These are phyloP conservation scores for Coleophoma eucalyptorum DNA, from an alignment of 2,329 filamentous ascomycete species.

Conservation along the genomic window DNA sequence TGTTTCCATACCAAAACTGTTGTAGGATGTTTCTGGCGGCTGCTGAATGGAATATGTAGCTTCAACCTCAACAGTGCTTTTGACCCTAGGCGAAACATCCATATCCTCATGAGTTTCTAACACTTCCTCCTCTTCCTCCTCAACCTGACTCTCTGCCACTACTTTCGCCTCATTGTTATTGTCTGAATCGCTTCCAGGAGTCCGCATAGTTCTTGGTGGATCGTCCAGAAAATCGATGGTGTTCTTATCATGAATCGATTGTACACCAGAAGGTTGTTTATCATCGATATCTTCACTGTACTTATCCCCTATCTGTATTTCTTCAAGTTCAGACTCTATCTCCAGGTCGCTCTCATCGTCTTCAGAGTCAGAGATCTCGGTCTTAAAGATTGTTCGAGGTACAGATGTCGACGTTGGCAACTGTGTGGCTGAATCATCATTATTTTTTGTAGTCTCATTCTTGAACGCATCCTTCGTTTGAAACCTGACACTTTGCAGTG, in stretches of 20 bases:
- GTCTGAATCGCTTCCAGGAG: too few relatives aligned
- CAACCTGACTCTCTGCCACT: neutral
- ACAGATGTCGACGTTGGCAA: neutral
- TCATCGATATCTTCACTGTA: too few relatives aligned
- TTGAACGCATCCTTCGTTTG: slow-evolving; percentile 23
- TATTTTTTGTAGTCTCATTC: slow-evolving; percentile 2
- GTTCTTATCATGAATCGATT: too few relatives aligned
- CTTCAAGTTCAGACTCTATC: neutral
- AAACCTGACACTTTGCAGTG: slow-evolving; percentile 1
- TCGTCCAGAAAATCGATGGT: too few relatives aligned
- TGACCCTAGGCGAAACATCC: neutral
- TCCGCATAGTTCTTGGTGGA: too few relatives aligned
- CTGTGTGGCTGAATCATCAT: neutral
- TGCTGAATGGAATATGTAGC: neutral
- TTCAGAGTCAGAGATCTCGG: slow-evolving; percentile 24
- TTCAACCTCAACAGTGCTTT: neutral
- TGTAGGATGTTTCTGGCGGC: neutral
- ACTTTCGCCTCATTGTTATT: too few relatives aligned
- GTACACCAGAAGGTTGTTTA: too few relatives aligned
- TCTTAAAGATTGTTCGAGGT: slow-evolving; percentile 4
- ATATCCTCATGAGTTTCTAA: too few relatives aligned
- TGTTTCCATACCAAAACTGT: slow-evolving; percentile 1
- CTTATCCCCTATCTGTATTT: neutral
- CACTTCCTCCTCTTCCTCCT: neutral
- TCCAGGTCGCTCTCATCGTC: slow-evolving; percentile 8